Base-by-base conservation (phyloP, 2,329 filamentous ascomycete genomes). In the Apiospora hydei region DNA sequence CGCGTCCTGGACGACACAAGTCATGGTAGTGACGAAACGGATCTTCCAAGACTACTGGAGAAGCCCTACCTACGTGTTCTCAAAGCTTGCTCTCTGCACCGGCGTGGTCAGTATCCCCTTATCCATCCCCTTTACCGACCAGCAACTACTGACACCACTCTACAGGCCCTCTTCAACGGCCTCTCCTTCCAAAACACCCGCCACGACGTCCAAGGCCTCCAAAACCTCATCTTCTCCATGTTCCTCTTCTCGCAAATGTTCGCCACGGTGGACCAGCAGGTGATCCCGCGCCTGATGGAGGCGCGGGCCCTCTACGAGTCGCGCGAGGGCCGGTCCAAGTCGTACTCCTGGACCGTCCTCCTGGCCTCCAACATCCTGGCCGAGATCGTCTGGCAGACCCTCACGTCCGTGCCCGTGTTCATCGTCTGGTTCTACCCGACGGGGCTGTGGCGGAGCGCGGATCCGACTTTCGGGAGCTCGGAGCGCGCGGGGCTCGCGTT, bases 231-330 rank as follows among this genome's bases (percentile, higher is more conserved):
- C 14, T 69, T 69, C 67, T 41, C 67, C 34, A 69, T n/a, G 21
- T 51, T 24, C 11, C n/a, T 51, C 7, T 24, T 51, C 47, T 24
- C 47, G 11, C 47, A 51, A 7, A 34, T 64, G 14, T 64, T 64
- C 30, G 21, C 26, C 57, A 18, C 26, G 14, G 21, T 64, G 1
- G 30, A 92, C 5, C 91, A 95, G 80, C 93, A 95, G 78, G 92
- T 92, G 57, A 95, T 96, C 93, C 94, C 94, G 1, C 92, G 94
- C 77, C 96, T 97, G 76, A 92, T 96, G 76, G 90, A 92, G 34
- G 94, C 96, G 78, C 90, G 94, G 70, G 90, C 92, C 18, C 85
- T 97, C 0, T 97, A 96, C 81, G 94, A 97, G 83, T 93, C 93
- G 44, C 93, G 94, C 69, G 94, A 97, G 83, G 90, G 94, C 4